Percentiles rank a stretch among this genome's conserved stretches.
These are phyloP conservation scores for Candida dubliniensis DNA, from an alignment of 1,139 yeast species.

Conservation along the genomic window DNA sequence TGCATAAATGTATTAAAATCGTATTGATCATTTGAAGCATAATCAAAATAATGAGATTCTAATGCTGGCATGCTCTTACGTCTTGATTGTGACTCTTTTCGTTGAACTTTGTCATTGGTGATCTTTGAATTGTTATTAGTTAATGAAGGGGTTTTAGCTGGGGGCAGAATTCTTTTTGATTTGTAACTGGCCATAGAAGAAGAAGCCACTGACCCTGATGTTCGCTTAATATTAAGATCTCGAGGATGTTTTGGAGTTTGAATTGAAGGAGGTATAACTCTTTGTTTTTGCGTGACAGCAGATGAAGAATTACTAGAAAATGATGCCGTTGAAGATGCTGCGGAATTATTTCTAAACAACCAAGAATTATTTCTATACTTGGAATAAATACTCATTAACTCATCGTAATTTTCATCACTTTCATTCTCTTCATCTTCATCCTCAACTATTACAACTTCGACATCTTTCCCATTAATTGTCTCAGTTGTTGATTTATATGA, in stretches of 20 bases:
- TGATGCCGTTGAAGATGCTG: slow-evolving; percentile 1
- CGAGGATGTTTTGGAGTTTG: neutral
- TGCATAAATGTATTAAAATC: slow-evolving; percentile 42
- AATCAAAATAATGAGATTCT: slow-evolving; percentile 29
- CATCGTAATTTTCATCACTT: slow-evolving; percentile 32
- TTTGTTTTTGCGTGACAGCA: neutral
- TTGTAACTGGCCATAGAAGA: slow-evolving; percentile 19
- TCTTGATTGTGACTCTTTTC: neutral
- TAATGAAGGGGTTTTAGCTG: neutral
- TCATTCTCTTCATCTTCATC: slow-evolving; percentile 36
- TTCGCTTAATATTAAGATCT: slow-evolving; percentile 10
- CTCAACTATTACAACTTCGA: slow-evolving; percentile 49
- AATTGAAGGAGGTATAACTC: neutral
- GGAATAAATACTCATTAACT: slow-evolving; percentile 45
- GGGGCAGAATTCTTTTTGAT: slow-evolving; percentile 21
- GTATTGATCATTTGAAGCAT: slow-evolving; percentile 27
- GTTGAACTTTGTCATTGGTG: neutral
- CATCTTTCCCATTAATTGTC: slow-evolving; percentile 40
- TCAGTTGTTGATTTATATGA: slow-evolving; percentile 45
- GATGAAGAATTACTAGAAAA: neutral
- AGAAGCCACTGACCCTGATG: slow-evolving; percentile 14
- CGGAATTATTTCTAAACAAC: slow-evolving; percentile 26
- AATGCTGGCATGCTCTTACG: slow-evolving; percentile 10
- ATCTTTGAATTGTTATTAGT: neutral
- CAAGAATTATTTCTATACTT: slow-evolving; percentile 35